A percentile compares a stretch with the other conserved stretches of the same genome.
Conservation (phyloP, 2,329 filamentous ascomycete genomes). For the Tolypocladium ophioglossoides region DNA sequence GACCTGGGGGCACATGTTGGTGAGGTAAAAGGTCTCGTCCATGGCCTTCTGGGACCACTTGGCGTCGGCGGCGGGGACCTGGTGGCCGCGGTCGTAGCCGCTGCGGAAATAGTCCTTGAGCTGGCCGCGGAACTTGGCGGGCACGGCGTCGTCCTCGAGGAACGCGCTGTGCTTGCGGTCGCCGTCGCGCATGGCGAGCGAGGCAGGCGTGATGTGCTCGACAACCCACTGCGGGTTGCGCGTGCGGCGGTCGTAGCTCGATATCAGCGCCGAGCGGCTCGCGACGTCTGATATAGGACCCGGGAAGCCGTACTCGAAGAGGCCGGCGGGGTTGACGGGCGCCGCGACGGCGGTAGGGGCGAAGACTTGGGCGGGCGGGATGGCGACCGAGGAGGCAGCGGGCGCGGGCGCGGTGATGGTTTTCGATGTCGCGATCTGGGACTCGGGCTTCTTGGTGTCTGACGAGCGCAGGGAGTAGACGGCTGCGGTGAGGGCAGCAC, state of each 20-base stretch:
- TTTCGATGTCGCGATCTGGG: slow-evolving; percentile 11
- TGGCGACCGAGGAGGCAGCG: slow-evolving; percentile 20
- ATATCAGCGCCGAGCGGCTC: slow-evolving; percentile 64
- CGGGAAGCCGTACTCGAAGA: slow-evolving; percentile 84
- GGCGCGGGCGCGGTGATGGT: slow-evolving; percentile 16
- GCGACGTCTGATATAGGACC: slow-evolving; percentile 81
- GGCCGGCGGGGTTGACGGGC: slow-evolving; percentile 62
- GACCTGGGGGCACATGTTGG: slow-evolving; percentile 98
- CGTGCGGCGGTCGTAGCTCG: slow-evolving; percentile 79
- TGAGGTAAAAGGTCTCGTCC: slow-evolving; percentile 87
- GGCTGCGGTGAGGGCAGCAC: slow-evolving; percentile 62
- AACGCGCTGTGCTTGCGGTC: slow-evolving; percentile 81
- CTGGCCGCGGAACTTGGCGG: slow-evolving; percentile 77
- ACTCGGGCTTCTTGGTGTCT: slow-evolving; percentile 6
- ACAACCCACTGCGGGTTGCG: slow-evolving; percentile 92
- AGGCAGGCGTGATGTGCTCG: slow-evolving; percentile 90
- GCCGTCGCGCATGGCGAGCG: slow-evolving; percentile 61
- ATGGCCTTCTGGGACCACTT: slow-evolving; percentile 93
- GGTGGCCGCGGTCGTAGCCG: slow-evolving; percentile 92
- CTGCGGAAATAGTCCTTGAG: slow-evolving; percentile 91
- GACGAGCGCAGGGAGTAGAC: slow-evolving; percentile 48
- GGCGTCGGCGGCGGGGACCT: slow-evolving; percentile 91
- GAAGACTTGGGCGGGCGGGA: slow-evolving; percentile 51
- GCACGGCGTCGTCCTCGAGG: slow-evolving; percentile 69
- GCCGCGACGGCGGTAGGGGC: slow-evolving; percentile 17